phyloP scores from a whole-genome alignment of 2,329 filamentous ascomycete species.

The Acrodontium crateriforme region DNA sequence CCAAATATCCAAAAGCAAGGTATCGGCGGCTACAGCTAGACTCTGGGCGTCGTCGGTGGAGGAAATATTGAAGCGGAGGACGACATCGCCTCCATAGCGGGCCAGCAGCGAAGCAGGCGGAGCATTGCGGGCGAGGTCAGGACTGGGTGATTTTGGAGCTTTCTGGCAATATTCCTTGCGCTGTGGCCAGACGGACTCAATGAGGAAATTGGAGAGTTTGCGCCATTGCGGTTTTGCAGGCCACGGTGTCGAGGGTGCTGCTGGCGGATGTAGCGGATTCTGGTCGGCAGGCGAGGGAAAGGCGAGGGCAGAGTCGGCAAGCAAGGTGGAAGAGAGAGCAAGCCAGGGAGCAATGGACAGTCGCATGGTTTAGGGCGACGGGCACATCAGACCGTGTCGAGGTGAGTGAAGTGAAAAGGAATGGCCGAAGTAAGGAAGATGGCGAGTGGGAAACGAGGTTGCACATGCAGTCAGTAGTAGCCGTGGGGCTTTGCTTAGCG shows the following conservation, averaged over 20 bases:
- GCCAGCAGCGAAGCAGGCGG: constrained; percentile 15
- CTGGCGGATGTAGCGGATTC: constrained; percentile 3
- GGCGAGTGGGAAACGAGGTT: too few relatives aligned
- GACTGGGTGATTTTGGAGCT: too few relatives aligned
- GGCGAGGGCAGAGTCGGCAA: constrained; percentile 1
- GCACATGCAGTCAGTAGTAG: too few relatives aligned
- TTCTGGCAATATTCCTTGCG: too few relatives aligned
- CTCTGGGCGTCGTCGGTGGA: constrained; percentile 53
- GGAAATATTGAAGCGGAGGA: constrained; percentile 73
- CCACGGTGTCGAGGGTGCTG: constrained; percentile 1
- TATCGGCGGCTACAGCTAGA: constrained; percentile 57
- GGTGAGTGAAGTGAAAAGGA: too few relatives aligned
- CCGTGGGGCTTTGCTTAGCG: too few relatives aligned
- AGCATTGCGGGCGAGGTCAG: constrained; percentile 3
- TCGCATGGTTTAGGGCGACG: constrained; percentile 7
- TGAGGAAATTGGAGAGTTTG: constrained; percentile 6
- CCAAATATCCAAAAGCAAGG: constrained; percentile 83
- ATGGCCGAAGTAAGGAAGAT: too few relatives aligned
- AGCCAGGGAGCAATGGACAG: constrained; percentile 4
- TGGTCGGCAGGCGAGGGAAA: background rate
- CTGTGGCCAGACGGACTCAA: constrained; percentile 7
- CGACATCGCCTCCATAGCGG: constrained; percentile 65
- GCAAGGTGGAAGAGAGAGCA: constrained; percentile 5
- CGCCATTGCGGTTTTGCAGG: constrained; percentile 6
- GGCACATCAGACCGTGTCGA: too few relatives aligned